phyloP scores from a whole-genome alignment of 257 asterid genomes.

The Perilla frutescens region DNA sequence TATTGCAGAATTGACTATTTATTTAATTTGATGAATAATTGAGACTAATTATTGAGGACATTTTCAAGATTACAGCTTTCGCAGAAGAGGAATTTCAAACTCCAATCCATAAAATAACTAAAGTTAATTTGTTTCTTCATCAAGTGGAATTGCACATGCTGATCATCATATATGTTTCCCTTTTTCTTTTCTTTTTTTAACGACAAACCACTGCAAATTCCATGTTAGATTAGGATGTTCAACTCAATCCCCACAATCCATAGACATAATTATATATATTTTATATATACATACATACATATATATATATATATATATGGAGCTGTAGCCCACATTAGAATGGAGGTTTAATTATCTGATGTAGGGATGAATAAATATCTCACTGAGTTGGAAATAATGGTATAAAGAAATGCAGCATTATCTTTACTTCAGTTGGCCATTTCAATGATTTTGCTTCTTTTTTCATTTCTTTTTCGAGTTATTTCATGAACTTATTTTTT shows the following conservation, averaged over 20 bases:
- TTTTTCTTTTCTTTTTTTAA: neutral
- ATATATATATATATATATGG: neutral
- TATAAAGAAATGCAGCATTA: slow-evolving; percentile 27
- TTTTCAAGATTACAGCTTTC: slow-evolving; percentile 13
- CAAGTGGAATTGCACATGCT: slow-evolving; percentile 41
- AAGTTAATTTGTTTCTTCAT: neutral
- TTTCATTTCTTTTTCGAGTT: neutral
- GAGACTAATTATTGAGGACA: slow-evolving; percentile 13
- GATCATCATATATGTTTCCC: neutral
- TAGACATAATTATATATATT: neutral
- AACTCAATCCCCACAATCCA: neutral
- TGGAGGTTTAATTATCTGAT: slow-evolving; percentile 3
- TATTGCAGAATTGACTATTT: neutral
- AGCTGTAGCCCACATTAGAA: slow-evolving; percentile 11
- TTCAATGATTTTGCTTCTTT: neutral
- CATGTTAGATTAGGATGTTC: slow-evolving; percentile 7
- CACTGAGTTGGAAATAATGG: slow-evolving; percentile 14
- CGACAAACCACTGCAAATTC: neutral
- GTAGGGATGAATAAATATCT: slow-evolving; percentile 20
- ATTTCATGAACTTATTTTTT: neutral
- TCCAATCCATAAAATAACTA: neutral
- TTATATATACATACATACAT: neutral
- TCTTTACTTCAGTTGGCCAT: neutral
- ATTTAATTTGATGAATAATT: slow-evolving; percentile 5
- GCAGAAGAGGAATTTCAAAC: neutral